Base-by-base conservation (phyloP, 148 eudicot genomes). In the Vaccinium darrowii region DNA sequence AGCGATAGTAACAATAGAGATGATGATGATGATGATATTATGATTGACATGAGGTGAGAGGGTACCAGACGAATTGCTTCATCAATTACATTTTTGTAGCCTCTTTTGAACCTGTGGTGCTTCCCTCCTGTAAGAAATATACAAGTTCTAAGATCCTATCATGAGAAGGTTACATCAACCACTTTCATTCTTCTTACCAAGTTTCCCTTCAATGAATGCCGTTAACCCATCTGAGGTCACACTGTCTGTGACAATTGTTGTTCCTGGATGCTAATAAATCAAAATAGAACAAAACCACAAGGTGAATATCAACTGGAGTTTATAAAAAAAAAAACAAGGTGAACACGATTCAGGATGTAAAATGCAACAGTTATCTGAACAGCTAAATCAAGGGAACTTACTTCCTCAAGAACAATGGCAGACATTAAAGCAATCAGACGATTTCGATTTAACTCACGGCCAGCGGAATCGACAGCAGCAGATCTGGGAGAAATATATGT, bases 221-320 rank as follows among this genome's bases (percentile, higher is more conserved):
- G 99, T 97, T 78, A 97, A 90, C 80, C 98, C 98, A 89, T 97
- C 99, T 76, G 99, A 97, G 81, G 99, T 97, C 83, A 97, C 99
- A 88, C 99, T 97, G 85, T 97, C 99, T 0, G 99, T 97, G 88
- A 97, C 96, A 71, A 97, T 94, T 75, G 98, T 97, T 86, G 98
- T 97, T 88, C 98, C 95, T 71, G 99, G 99, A 88, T 97, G 98
- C 99, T 97, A 87, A 76, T 81, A 83, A 54, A 84, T 84, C 21
- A 69, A 88, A 75, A 9, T 21, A 62, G 3, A 72, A 82, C 76
- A 81, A 74, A 25, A 23, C 62, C 36, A 52, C 52, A 87, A 67
- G 10, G 85, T 52, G 54, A 82, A 67, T 78, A 57, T 33, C 25
- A 82, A 82, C 47, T 43, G 6, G 27, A 27, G 27, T 27, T 27